Evolutionary conservation across 306 rosid species (phyloP).

Genomic region (Senna siamea): DNA sequence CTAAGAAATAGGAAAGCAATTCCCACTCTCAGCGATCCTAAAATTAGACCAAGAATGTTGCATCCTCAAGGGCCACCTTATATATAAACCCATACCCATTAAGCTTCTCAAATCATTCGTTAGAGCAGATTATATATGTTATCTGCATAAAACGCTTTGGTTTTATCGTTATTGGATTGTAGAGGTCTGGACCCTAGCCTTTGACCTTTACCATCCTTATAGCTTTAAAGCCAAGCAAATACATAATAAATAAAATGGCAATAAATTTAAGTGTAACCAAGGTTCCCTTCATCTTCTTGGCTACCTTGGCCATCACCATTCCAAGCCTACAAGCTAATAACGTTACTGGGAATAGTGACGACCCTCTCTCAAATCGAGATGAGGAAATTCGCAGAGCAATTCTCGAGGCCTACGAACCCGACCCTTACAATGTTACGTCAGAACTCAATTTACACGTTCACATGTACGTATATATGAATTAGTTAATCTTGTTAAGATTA

Average conservation of each 20-base stretch:
- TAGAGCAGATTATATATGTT: constrained; percentile 4
- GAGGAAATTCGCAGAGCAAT: constrained; percentile 49
- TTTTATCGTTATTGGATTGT: constrained; percentile 33
- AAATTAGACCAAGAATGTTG: too few relatives aligned
- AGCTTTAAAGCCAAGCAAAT: constrained; percentile 24
- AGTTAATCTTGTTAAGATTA: too few relatives aligned
- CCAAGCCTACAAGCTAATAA: constrained; percentile 58
- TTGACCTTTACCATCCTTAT: constrained; percentile 45
- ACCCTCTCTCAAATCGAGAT: constrained; percentile 25
- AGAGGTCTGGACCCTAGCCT: constrained; percentile 37
- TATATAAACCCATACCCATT: constrained; percentile 38
- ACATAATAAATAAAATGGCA: background rate
- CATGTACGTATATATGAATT: background rate
- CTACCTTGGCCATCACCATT: constrained; percentile 47
- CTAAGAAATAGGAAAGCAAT: too few relatives aligned
- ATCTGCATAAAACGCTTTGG: constrained; percentile 27
- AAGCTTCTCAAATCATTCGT: background rate
- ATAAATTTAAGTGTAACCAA: constrained; percentile 43
- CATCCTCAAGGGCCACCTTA: background rate
- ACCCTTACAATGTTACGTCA: constrained; percentile 52
- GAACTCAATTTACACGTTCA: constrained; percentile 55
- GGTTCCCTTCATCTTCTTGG: constrained; percentile 43
- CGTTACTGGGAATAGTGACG: too few relatives aligned
- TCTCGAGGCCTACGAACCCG: constrained; percentile 50
- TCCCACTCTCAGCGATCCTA: too few relatives aligned